A percentile compares a stretch with the other conserved stretches of the same genome.
These are phyloP conservation scores for Penicillium argentinense DNA, from an alignment of 495 filamentous ascomycete species.

Conservation along the genomic window DNA sequence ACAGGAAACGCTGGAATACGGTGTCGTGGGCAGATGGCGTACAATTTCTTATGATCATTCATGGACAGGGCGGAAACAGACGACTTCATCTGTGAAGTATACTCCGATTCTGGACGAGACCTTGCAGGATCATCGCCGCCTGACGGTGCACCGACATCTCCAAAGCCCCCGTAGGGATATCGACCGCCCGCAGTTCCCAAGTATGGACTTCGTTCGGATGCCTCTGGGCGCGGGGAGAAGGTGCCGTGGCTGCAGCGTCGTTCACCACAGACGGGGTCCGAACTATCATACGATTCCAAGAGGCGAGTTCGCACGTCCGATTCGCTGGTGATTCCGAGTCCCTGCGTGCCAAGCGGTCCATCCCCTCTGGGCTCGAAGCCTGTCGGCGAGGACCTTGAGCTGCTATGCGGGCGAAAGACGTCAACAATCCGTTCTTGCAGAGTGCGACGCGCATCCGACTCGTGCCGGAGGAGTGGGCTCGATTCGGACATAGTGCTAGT, in stretches of 20 bases:
- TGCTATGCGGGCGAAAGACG: conserved; percentile 28
- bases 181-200: conserved; percentile 4
- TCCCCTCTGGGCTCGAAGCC: conserved; percentile 1
- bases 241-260: conserved; percentile 70
- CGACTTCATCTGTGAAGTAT: conserved; percentile 33
- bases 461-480: conserved; percentile 19
- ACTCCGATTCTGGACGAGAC: conserved; percentile 32
- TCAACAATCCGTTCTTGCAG: conserved; percentile 39
- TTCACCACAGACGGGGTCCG: conserved; percentile 38
- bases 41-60: conserved; percentile 37
- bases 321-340: conserved; percentile 18
- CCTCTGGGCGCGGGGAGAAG: conserved; percentile 68
- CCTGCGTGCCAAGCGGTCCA: conserved; percentile 8
- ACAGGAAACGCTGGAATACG: not conserved
- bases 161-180: conserved; percentile 26
- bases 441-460: conserved; percentile 29
- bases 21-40: conserved; percentile 13
- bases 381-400: conserved; percentile 6
- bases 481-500: conserved; percentile 32
- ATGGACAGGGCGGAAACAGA: conserved; percentile 27
- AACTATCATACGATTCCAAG: conserved; percentile 39
- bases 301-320: conserved; percentile 36
- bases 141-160: conserved; percentile 6
- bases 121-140: conserved; percentile 14
- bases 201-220: conserved; percentile 44